Percentiles rank a stretch among this genome's conserved stretches.
Evolutionary conservation across 2,329 filamentous ascomycete genomes (phyloP).

Genomic region (Hypoxylon sp.): DNA sequence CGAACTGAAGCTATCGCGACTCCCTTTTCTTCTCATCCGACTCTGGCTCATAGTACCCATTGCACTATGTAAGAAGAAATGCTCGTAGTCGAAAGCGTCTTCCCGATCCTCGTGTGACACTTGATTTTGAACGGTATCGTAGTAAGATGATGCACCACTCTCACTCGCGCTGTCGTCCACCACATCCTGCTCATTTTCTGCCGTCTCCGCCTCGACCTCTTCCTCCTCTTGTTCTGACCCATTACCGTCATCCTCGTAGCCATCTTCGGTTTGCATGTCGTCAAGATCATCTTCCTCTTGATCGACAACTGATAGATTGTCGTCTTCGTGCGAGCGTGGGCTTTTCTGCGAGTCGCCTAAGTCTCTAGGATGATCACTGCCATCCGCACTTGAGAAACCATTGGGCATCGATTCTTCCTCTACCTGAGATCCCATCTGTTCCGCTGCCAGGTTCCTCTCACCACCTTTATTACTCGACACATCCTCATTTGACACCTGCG

Average conservation of each 20-base stretch:
- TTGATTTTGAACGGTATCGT: conserved; percentile 69
- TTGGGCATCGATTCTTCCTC: conserved; percentile 50
- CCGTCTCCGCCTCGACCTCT: conserved; percentile 8
- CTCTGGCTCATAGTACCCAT: conserved; percentile 79
- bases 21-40: conserved; percentile 60
- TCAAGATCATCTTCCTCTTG: conserved; percentile 53
- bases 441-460: conserved; percentile 14
- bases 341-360: conserved; percentile 28
- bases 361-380: conserved; percentile 46
- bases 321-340: conserved; percentile 13
- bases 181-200: conserved; percentile 55
- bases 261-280: conserved; percentile 39
- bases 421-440: conserved; percentile 20
- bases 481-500: conserved; percentile 33
- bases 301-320: conserved; percentile 32
- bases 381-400: conserved; percentile 48
- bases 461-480: conserved; percentile 41
- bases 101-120: conserved; percentile 91
- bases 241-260: conserved; percentile 27
- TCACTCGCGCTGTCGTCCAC: conserved; percentile 65
- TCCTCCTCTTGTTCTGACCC: conserved; percentile 19
- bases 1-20: conserved; percentile 67
- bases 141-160: conserved; percentile 72
- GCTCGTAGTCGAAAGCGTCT: conserved; percentile 96
- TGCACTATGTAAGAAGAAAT: conserved; percentile 94